A percentile compares a stretch with the other conserved stretches of the same genome.
Evolutionary conservation across 495 filamentous ascomycete species (phyloP).

Genomic region (Aspergillus sclerotiicarbonarius): DNA sequence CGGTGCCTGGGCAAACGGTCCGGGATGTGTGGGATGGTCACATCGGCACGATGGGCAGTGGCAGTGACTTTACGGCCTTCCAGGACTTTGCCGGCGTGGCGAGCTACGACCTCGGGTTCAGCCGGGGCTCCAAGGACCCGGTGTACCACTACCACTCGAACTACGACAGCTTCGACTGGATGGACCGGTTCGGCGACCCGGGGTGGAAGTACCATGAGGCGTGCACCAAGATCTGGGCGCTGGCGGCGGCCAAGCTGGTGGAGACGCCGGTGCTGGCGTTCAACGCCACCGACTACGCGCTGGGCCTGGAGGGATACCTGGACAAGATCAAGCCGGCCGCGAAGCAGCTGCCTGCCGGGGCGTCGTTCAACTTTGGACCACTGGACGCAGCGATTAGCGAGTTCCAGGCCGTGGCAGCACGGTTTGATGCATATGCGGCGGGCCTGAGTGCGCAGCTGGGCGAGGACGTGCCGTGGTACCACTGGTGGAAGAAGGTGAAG

Average conservation of each 20-base stretch:
- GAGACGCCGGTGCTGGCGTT: constrained; percentile 49
- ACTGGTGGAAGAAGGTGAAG: constrained; percentile 65
- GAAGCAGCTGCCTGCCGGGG: constrained; percentile 22
- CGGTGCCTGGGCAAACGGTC: constrained; percentile 62
- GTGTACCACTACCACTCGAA: constrained; percentile 79
- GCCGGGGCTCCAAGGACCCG: constrained; percentile 36
- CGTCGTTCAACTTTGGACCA: constrained; percentile 40
- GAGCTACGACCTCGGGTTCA: constrained; percentile 61
- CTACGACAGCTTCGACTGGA: constrained; percentile 75
- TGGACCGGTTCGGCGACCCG: constrained; percentile 65
- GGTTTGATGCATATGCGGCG: constrained; percentile 56
- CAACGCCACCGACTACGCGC: constrained; percentile 48
- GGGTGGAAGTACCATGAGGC: constrained; percentile 61
- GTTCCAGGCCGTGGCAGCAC: constrained; percentile 45
- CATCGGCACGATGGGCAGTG: constrained; percentile 68
- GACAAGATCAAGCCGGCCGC: constrained; percentile 51
- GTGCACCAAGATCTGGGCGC: constrained; percentile 56
- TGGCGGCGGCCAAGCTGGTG: constrained; percentile 45
- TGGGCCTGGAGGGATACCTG: constrained; percentile 47
- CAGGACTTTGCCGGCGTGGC: constrained; percentile 70
- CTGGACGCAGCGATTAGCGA: constrained; percentile 47
- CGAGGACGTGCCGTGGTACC: constrained; percentile 69
- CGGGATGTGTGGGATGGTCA: constrained; percentile 57
- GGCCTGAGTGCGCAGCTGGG: constrained; percentile 47
- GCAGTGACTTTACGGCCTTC: constrained; percentile 74